Percentiles rank a stretch among this genome's conserved stretches.
These are phyloP conservation scores for Pinus albicaulis DNA, from an alignment of 75 land plant genomes.

Conservation along the genomic window DNA sequence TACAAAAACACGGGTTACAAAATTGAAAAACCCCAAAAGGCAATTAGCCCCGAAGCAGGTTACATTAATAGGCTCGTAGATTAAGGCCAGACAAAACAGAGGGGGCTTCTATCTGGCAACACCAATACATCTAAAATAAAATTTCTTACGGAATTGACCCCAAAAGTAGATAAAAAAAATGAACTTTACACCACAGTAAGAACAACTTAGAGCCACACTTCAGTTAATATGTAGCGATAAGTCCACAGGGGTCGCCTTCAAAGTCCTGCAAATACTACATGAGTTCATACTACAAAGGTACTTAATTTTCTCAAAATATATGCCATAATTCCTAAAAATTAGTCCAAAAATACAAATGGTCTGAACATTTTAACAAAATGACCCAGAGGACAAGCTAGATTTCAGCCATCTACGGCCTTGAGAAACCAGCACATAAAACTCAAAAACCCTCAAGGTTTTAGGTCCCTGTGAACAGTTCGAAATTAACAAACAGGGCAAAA, in stretches of 20 bases:
- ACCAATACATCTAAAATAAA: neutral
- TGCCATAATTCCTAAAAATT: too few species aligned
- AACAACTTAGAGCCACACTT: neutral
- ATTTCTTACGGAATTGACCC: neutral
- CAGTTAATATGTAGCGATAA: too few species aligned
- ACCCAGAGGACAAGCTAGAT: too few species aligned
- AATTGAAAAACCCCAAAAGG: neutral
- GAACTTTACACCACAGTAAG: neutral
- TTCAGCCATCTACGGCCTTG: neutral
- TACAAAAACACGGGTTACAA: neutral
- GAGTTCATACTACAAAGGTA: too few species aligned
- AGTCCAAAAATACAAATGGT: too few species aligned
- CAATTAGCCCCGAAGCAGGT: neutral
- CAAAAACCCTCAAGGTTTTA: neutral
- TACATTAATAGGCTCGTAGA: neutral
- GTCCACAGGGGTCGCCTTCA: too few species aligned
- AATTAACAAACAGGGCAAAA: neutral
- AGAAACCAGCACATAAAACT: neutral
- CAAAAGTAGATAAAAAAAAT: neutral
- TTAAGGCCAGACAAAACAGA: neutral
- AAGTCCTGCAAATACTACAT: too few species aligned
- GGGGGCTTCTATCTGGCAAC: neutral
- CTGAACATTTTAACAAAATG: too few species aligned
- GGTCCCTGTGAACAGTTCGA: neutral
- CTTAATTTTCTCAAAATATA: too few species aligned